phyloP scores from a whole-genome alignment of 106 monocot genomes.

The Dioscorea dumetorum region DNA sequence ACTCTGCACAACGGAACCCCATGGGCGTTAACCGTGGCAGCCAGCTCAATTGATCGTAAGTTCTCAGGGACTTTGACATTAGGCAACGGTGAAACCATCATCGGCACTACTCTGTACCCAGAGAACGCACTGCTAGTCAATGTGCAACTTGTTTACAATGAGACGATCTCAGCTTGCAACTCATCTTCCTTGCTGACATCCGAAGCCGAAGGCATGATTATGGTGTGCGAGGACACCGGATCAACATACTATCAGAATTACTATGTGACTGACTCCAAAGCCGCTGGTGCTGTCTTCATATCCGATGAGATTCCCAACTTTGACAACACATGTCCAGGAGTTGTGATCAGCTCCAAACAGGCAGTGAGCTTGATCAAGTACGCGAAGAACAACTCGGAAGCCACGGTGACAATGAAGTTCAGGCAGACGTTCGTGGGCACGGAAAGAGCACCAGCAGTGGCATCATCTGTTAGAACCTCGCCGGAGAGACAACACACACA shows the following conservation, averaged over 20 bases:
- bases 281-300: slow-evolving; percentile 23
- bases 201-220: slow-evolving; percentile 2
- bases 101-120: slow-evolving; percentile 6
- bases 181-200: too few relatives aligned
- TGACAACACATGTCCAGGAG: slow-evolving; percentile 24
- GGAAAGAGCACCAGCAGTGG: slow-evolving; percentile 40
- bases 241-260: not conserved
- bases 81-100: slow-evolving; percentile 29
- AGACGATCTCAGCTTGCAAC: too few relatives aligned
- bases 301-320: slow-evolving; percentile 10
- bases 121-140: too few relatives aligned
- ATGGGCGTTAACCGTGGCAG: slow-evolving; percentile 61
- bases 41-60: slow-evolving; percentile 50
- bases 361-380: slow-evolving; percentile 10
- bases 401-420: slow-evolving; percentile 36
- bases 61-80: slow-evolving; percentile 28
- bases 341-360: slow-evolving; percentile 10
- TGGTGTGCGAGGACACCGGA: slow-evolving; percentile 6
- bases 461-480: too few relatives aligned
- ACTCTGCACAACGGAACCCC: slow-evolving; percentile 60
- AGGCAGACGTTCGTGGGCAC: slow-evolving; percentile 28
- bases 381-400: slow-evolving; percentile 4
- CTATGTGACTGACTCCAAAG: slow-evolving; percentile 3
- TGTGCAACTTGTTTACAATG: too few relatives aligned
- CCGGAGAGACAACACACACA: too few relatives aligned